Base-by-base conservation (phyloP, 2,329 filamentous ascomycete genomes). In the Hymenoscyphus fraxineus region DNA sequence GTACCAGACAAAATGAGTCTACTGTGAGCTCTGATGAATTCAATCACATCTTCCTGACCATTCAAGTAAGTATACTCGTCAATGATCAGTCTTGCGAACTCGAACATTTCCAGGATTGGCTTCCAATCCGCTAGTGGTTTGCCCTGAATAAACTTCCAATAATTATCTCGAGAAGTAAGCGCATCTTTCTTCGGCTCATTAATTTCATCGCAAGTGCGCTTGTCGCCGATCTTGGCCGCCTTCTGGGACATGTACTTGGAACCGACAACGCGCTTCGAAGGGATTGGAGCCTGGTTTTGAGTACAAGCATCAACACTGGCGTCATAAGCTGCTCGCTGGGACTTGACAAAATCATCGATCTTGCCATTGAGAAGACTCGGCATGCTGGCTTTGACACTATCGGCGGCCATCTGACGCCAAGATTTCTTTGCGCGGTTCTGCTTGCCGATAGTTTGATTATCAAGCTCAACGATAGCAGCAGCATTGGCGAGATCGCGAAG, bases 1-100 rank as follows among this genome's bases (percentile, higher is more conserved):
- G 87, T 90, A 2, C 84, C 87, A 0, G 86, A 89, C 1, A 90
- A 76, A 6, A 87, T 78, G 86, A 87, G 56, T 10, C 27, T 12
- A 22, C 16, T 51, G 2, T 39, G 16, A 6, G 60, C 39, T 31
- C 59, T 35, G 15, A 67, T 39, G n/a, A 62, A 51, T 9, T 65
- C 10, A 3, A 62, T 16, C 6, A 44, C 62, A 10, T n/a, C 22
- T 3, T 59, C 51, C 4, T 40, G 73, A 16, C 76, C 71, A 56
- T 78, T 77, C 5, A 83, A 76, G 66, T 88, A 87, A 0, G 86
- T 84, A 68, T 85, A 89, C 68, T 90, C 88, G 66, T 90, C 88
- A 1, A 89, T 77, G 1, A 90, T 80, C 0, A 90, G 65, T 6
- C 88, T 79, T 62, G 83, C 83, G 72, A 85, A 90, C 1, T 77